Conservation (phyloP, 1,284 basidiomycete genomes). For the Phaffia rhodozyma region DNA sequence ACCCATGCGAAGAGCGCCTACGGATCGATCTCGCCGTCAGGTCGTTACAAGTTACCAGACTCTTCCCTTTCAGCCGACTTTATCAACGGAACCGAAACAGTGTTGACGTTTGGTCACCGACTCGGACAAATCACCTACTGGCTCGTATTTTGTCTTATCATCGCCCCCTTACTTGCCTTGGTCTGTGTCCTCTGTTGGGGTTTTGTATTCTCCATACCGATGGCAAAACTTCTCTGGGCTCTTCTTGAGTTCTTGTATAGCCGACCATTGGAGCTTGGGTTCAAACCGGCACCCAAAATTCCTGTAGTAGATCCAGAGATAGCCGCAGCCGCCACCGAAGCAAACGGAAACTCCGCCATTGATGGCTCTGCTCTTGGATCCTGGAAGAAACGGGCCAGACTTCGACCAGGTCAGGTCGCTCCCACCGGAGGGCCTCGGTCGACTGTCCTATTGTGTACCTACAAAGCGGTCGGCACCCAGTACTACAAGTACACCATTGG, state of each 20-base stretch:
- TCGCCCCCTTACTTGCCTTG: slow-evolving; percentile 77
- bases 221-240: slow-evolving; percentile 94
- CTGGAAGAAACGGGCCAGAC: slow-evolving; percentile 40
- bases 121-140: slow-evolving; percentile 59
- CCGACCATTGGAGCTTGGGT: slow-evolving; percentile 76
- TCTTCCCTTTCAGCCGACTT: slow-evolving; percentile 15
- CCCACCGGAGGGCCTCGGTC: slow-evolving; percentile 59
- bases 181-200: slow-evolving; percentile 87
- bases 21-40: slow-evolving; percentile 8
- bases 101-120: slow-evolving; percentile 30
- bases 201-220: slow-evolving; percentile 86
- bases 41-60: slow-evolving; percentile 9
- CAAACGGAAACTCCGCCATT: slow-evolving; percentile 21
- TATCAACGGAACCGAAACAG: slow-evolving; percentile 21
- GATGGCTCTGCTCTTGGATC: slow-evolving; percentile 22
- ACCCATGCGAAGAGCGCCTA: slow-evolving; percentile 9
- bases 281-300: slow-evolving; percentile 47
- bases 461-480: slow-evolving; percentile 76
- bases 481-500: slow-evolving; percentile 99
- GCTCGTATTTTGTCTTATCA: slow-evolving; percentile 56
- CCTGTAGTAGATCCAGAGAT: slow-evolving; percentile 21
- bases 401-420: slow-evolving; percentile 58
- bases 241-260: slow-evolving; percentile 71
- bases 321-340: slow-evolving; percentile 24
- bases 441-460: slow-evolving; percentile 88